Conservation (phyloP, 192 early-diverging fungal species). For the Podila minutissima region DNA sequence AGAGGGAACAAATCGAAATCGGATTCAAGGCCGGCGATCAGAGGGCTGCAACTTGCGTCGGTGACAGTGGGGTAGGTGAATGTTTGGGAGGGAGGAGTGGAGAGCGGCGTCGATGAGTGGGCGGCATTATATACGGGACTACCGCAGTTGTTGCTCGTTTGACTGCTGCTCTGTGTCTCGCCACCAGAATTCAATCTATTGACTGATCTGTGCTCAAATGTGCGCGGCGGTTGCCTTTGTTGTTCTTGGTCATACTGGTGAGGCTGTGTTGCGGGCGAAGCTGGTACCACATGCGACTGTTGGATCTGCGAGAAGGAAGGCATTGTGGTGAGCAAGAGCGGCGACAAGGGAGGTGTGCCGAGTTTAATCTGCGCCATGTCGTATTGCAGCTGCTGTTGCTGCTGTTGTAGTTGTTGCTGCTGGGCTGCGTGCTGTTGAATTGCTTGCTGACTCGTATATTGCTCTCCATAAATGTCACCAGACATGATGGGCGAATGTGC, state of each 20-base stretch:
- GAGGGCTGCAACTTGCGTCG: too few species aligned
- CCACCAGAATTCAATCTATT: background rate
- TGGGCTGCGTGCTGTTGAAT: constrained; percentile 5
- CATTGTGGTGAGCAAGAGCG: background rate
- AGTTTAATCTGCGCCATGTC: constrained; percentile 32
- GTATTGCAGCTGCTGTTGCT: constrained; percentile 30
- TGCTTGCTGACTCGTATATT: background rate
- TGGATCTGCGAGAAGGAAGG: background rate
- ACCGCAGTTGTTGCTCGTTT: too few species aligned
- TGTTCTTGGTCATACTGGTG: background rate
- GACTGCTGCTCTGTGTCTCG: background rate
- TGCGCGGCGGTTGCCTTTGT: background rate
- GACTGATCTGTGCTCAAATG: background rate
- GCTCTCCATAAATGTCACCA: background rate
- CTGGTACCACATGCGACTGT: background rate
- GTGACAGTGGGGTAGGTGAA: too few species aligned
- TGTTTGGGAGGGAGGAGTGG: too few species aligned
- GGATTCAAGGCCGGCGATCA: too few species aligned
- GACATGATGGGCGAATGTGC: background rate
- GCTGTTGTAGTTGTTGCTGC: constrained; percentile 21
- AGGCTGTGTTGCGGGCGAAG: background rate
- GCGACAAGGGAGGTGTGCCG: constrained; percentile 11
- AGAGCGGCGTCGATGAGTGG: too few species aligned
- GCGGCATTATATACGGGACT: too few species aligned
- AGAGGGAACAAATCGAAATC: too few species aligned